Conservation (phyloP, 1,284 basidiomycete genomes). For the Ganoderma lingzhi region DNA sequence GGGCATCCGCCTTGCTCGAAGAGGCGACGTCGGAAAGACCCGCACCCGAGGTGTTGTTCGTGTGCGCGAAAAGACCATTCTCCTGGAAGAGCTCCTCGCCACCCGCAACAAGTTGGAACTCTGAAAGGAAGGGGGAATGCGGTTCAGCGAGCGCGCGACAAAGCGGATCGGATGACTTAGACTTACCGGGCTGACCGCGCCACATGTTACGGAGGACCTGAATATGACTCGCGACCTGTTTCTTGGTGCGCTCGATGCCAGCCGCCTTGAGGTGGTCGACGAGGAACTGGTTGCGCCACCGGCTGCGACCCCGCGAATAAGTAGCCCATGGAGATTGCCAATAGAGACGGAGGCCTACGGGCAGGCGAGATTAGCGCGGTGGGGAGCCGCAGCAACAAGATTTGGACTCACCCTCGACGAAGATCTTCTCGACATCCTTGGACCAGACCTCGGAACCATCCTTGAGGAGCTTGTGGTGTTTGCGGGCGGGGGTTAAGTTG, state of each 20-base stretch:
- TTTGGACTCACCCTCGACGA: slow-evolving; percentile 67
- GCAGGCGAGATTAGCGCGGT: slow-evolving; percentile 21
- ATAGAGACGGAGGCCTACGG: slow-evolving; percentile 72
- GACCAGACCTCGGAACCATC: slow-evolving; percentile 87
- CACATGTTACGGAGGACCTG: slow-evolving; percentile 87
- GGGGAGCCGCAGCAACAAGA: slow-evolving; percentile 13
- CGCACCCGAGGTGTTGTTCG: slow-evolving; percentile 33
- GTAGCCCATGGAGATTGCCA: slow-evolving; percentile 83
- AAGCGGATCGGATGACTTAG: slow-evolving; percentile 40
- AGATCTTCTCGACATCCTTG: slow-evolving; percentile 73
- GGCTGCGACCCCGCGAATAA: slow-evolving; percentile 76
- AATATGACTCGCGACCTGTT: slow-evolving; percentile 85
- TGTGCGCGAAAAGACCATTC: slow-evolving; percentile 48
- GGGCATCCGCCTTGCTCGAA: slow-evolving; percentile 27
- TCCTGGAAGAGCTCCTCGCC: slow-evolving; percentile 75
- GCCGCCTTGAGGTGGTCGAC: slow-evolving; percentile 76
- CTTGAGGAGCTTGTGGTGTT: slow-evolving; percentile 84
- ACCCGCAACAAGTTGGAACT: slow-evolving; percentile 72
- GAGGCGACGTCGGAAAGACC: slow-evolving; percentile 28
- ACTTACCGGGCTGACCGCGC: slow-evolving; percentile 78
- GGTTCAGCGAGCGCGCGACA: slow-evolving; percentile 36
- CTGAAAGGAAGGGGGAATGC: slow-evolving; percentile 44
- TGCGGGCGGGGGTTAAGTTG: slow-evolving; percentile 77
- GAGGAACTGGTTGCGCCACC: slow-evolving; percentile 84
- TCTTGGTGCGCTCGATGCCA: slow-evolving; percentile 77